These are phyloP conservation scores for Mortierella sp. DNA, from an alignment of 371 early-diverging fungal genomes.

Conservation along the genomic window DNA sequence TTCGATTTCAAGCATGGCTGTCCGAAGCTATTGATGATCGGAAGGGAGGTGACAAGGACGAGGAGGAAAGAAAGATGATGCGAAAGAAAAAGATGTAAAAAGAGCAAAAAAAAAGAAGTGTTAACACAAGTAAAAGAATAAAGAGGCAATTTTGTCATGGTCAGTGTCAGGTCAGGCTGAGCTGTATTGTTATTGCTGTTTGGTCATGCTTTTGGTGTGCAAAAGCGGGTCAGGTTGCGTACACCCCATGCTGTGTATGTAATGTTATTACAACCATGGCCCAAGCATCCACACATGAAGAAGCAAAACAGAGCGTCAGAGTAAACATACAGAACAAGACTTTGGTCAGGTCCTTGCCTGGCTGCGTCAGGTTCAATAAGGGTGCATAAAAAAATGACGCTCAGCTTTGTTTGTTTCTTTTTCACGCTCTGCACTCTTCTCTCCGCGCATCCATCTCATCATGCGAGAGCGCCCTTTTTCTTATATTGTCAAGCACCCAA, in stretches of 20 bases:
- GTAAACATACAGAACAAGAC: not conserved
- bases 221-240: not conserved
- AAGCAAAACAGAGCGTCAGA: not conserved
- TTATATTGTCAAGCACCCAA: not conserved
- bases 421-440: not conserved
- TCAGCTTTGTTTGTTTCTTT: not conserved
- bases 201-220: slow-evolving; percentile 6
- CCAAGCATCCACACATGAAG: not conserved
- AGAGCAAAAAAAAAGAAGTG: not conserved
- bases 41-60: not conserved
- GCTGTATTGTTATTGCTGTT: not conserved
- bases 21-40: slow-evolving; percentile 29
- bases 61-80: not conserved
- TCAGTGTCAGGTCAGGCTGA: slow-evolving; percentile 3
- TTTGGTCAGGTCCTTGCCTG: not conserved
- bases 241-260: not conserved
- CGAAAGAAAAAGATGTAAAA: not conserved
- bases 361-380: not conserved
- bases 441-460: not conserved
- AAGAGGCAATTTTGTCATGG: not conserved
- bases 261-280: not conserved
- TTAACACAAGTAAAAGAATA: not conserved
- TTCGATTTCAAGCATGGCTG: slow-evolving; percentile 50
- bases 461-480: slow-evolving; percentile 2
- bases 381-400: not conserved